Conservation (phyloP, 768 basidiomycete genomes). For the Peribolospora baueri region DNA sequence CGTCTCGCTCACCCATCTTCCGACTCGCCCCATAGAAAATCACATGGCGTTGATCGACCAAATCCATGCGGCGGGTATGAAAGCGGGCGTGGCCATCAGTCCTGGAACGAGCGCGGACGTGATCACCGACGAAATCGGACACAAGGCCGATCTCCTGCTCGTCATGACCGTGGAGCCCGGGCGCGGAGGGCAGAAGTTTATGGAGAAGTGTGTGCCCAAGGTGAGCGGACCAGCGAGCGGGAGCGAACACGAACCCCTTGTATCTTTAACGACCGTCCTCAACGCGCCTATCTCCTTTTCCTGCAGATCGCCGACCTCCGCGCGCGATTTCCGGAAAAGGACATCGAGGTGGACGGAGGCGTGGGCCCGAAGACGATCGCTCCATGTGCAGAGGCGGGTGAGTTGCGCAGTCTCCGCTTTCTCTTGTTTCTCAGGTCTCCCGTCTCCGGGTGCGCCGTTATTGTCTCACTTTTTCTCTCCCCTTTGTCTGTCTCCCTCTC, state of each 20-base stretch:
- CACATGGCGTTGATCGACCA: conserved; percentile 49
- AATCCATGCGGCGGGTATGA: conserved; percentile 69
- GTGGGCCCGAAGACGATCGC: conserved; percentile 77
- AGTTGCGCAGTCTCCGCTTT: conserved; percentile 11
- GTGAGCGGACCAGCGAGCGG: not conserved
- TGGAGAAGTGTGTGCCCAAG: conserved; percentile 66
- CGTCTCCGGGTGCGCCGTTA: not conserved
- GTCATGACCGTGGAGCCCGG: conserved; percentile 98
- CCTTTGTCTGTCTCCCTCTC: not conserved
- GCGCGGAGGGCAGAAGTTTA: conserved; percentile 85
- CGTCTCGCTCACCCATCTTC: not conserved
- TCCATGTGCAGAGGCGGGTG: conserved; percentile 70
- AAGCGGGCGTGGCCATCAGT: conserved; percentile 85
- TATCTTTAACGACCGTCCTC: not conserved
- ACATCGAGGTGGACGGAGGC: conserved; percentile 96
- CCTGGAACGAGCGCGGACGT: conserved; percentile 74
- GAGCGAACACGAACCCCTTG: not conserved
- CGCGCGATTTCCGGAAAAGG: conserved; percentile 66
- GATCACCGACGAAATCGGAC: conserved; percentile 64
- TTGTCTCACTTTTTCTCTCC: not conserved
- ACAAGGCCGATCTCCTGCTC: conserved; percentile 73
- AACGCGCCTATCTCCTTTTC: not conserved
- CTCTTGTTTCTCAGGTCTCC: not conserved
- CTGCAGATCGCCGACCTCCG: conserved; percentile 57
- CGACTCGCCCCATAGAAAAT: conserved; percentile 27